phyloP scores from a whole-genome alignment of 768 basidiomycete genomes.

The Exidia glandulosa region DNA sequence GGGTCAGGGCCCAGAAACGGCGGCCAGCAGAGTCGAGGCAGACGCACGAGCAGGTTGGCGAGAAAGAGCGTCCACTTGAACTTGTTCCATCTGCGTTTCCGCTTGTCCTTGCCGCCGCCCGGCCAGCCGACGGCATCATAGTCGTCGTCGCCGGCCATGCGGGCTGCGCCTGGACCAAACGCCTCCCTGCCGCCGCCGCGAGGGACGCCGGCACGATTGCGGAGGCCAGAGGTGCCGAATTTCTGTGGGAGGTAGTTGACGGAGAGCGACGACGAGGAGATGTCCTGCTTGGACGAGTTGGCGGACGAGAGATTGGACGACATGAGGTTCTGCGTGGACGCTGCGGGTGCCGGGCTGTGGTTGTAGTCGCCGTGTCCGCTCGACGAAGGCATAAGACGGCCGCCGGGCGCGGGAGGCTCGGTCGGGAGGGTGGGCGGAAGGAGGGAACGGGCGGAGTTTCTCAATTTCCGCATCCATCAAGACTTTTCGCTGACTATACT shows the following conservation, averaged over 20 bases:
- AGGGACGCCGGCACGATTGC: slow-evolving; percentile 24
- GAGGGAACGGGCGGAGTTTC: neutral
- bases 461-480: neutral
- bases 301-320: neutral
- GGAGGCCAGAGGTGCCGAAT: slow-evolving; percentile 44
- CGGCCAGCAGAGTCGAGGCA: neutral
- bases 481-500: no score
- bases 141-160: slow-evolving; percentile 42
- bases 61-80: slow-evolving; percentile 77
- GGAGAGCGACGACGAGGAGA: slow-evolving; percentile 29
- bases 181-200: slow-evolving; percentile 64
- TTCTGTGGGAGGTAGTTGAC: slow-evolving; percentile 71
- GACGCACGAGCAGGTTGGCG: slow-evolving; percentile 45
- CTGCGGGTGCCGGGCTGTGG: neutral
- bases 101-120: slow-evolving; percentile 13
- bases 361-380: neutral
- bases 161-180: slow-evolving; percentile 38
- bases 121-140: slow-evolving; percentile 41
- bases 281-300: neutral
- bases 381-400: neutral
- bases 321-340: neutral
- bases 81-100: slow-evolving; percentile 57
- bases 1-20: neutral
- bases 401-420: no score
- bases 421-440: neutral